Evolutionary conservation across 2,329 filamentous ascomycete species (phyloP), one percentile per base, ranked within the genome.

Genomic region (Apiospora pterosperma): DNA sequence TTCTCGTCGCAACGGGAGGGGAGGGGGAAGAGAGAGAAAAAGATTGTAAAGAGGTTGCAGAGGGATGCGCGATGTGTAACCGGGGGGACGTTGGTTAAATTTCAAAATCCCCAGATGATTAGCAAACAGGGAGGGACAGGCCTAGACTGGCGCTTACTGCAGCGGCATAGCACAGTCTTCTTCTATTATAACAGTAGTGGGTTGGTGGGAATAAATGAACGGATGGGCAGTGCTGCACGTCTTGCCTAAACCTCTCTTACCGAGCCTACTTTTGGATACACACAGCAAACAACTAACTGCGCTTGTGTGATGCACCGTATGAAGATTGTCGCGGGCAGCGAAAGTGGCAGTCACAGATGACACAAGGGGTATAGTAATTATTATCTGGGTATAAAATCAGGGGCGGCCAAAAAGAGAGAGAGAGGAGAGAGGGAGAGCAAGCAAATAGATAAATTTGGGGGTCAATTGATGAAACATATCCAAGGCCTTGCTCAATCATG

Each of bases 401-500:
- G 48, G 44, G 48, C n/a, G 48, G 4, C 44, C 28, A 34, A 19
- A 12, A 12, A 23, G 16, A n/a, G 28, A 34, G 25, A 31, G 44
- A 31, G n/a, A 19, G 25, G 25, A 6, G 44, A 11, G 6, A 10
- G 28, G 48, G 19, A 55, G n/a, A n/a, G 48, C 48, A 55, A 12
- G 28, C 42, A 23, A 23, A 28, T 16, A 23, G 23, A 55, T 55
- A 55, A 55, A 55, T 55, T 55, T 55, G 48, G 48, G 48, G 48
- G 48, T 55, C 48, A 55, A 55, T 55, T 55, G 48, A 55, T 55
- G 48, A 55, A 55, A 55, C 48, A 55, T 55, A 55, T 55, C 31
- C 48, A 55, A 19, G 48, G 48, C 48, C 48, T n/a, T 55, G 48
- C 28, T 34, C 16, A 28, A 8, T 28, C 28, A 31, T 8, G 28